Evolutionary conservation across 352 stramenopile genomes (phyloP).

Genomic region (Elongisporangium prolatum): DNA sequence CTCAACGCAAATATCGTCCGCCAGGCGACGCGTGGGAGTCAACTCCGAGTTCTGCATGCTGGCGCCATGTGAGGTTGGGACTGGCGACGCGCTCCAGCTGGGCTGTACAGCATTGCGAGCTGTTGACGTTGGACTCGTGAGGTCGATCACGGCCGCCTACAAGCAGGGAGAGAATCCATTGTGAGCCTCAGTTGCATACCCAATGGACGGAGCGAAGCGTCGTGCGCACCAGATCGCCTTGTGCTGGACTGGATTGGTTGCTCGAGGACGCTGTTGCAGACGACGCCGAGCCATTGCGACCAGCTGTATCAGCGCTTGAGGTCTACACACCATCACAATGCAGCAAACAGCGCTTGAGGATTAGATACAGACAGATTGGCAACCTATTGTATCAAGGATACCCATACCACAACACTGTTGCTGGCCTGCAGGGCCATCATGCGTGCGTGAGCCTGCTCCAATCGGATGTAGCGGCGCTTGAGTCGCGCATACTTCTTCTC

Average conservation of each 20-base stretch:
- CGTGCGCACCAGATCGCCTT: neutral
- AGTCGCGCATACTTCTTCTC: slow-evolving; percentile 70
- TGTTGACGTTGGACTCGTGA: slow-evolving; percentile 34
- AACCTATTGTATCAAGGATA: neutral
- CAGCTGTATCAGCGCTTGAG: neutral
- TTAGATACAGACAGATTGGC: neutral
- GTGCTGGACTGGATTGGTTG: neutral
- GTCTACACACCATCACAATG: neutral
- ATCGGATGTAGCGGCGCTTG: slow-evolving; percentile 59
- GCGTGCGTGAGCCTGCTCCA: slow-evolving; percentile 41
- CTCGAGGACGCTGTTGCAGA: neutral
- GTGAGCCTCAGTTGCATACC: neutral
- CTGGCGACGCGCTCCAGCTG: slow-evolving; percentile 5
- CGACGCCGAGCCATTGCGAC: neutral
- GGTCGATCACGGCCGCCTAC: slow-evolving; percentile 40
- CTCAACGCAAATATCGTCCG: slow-evolving; percentile 52
- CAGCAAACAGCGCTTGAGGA: neutral
- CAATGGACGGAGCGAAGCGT: neutral
- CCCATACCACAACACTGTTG: neutral
- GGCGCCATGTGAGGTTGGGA: neutral
- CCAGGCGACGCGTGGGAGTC: slow-evolving; percentile 3
- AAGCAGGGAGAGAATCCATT: neutral
- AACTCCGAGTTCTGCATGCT: neutral
- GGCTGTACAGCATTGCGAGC: slow-evolving; percentile 2
- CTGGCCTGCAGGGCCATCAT: slow-evolving; percentile 11